Conservation (phyloP, 768 basidiomycete genomes). For the Termitomyces sp. region DNA sequence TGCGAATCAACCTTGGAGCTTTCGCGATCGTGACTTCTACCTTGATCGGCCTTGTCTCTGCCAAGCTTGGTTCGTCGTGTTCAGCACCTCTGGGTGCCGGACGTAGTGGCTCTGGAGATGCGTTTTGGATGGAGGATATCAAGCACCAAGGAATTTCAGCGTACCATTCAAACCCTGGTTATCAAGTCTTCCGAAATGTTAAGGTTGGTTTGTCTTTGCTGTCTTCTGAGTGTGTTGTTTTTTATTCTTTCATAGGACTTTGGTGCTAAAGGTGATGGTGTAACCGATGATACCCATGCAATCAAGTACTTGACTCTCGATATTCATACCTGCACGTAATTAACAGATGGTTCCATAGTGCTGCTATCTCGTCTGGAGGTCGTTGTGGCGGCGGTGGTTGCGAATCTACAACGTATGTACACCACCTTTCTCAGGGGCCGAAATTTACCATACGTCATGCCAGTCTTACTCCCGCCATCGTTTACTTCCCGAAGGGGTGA, state of each 20-base stretch:
- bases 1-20: neutral
- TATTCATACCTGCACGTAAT: slow-evolving; percentile 7
- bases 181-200: slow-evolving; percentile 76
- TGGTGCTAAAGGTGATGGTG: slow-evolving; percentile 54
- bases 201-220: slow-evolving; percentile 31
- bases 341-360: slow-evolving; percentile 30
- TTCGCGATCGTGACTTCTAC: neutral
- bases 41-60: slow-evolving; percentile 17
- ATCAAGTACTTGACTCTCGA: slow-evolving; percentile 51
- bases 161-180: slow-evolving; percentile 54
- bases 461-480: slow-evolving; percentile 65
- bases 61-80: slow-evolving; percentile 39
- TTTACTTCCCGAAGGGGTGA: slow-evolving; percentile 75
- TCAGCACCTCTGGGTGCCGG: slow-evolving; percentile 44
- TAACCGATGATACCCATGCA: slow-evolving; percentile 71
- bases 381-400: slow-evolving; percentile 63
- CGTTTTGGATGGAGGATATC: slow-evolving; percentile 72
- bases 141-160: slow-evolving; percentile 70
- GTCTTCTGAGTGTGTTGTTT: neutral
- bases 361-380: slow-evolving; percentile 58
- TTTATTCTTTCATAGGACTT: slow-evolving; percentile 28
- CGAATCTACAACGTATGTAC: slow-evolving; percentile 53
- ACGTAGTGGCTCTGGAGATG: slow-evolving; percentile 47
- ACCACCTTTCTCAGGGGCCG: neutral
- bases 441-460: neutral